Base-by-base conservation (phyloP, 495 filamentous ascomycete genomes). In the Podospora pseudocomata region DNA sequence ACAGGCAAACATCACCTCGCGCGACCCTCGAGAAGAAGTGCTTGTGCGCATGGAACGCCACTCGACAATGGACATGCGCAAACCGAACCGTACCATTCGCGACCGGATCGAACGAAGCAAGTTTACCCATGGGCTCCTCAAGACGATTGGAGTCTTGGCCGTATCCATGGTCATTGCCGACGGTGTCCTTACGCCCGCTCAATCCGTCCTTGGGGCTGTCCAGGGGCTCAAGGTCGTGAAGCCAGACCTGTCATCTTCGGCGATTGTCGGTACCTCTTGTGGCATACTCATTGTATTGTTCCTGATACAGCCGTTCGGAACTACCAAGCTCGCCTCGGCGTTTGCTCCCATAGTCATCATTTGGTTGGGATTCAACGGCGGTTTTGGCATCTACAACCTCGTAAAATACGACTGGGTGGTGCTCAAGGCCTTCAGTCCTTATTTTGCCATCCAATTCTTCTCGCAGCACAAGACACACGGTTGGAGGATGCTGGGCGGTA, bases 281-380 rank as follows among this genome's bases (percentile, higher is more conserved):
- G 89, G 84, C 11, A 91, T 92, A 62, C 78, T 93, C 13, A 78
- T 93, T 6, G 58, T 88, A 6, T 83, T 93, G 0, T 93, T 92
- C 73, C 67, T 82, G 19, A 78, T 92, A 39, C 91, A 93, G 70
- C 91, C 91, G 0, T 79, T 93, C 11, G 91, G 91, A 0, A 88
- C 86, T 0, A 82, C 85, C 7, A 90, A 87, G 68, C 80, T 92
- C 28, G 86, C 84, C 5, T 81, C 76, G 39, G 74, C 82, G 0
- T 93, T 92, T 69, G 88, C 91, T 2, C 91, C 91, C 2, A 86
- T 93, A 15, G 85, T 93, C 49, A 85, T 91, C n/a, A 71, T 92
- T 18, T 93, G 91, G 91, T 83, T 93, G 5, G 76, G 80, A 2
- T 88, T 92, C 73, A 91, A 92, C 71, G 75, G 86, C 19, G 69